Evolutionary conservation across 768 basidiomycete genomes (phyloP).

Genomic region (Tulasnella sp.): DNA sequence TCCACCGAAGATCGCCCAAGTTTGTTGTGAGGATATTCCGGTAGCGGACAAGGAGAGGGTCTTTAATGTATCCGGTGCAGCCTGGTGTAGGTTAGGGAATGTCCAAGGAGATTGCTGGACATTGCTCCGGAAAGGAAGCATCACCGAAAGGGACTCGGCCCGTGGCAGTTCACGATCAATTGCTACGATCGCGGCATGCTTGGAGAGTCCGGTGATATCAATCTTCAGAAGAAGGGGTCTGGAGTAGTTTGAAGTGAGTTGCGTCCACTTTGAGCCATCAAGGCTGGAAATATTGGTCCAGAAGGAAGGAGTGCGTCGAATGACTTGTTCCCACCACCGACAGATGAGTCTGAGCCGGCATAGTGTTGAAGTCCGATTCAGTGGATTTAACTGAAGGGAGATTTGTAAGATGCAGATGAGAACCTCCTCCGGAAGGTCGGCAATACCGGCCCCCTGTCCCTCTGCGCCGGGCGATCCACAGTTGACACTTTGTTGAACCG

Average conservation of each 20-base stretch:
- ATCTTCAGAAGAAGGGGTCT: background rate
- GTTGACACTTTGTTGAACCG: background rate
- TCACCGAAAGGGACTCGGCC: background rate
- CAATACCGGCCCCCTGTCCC: background rate
- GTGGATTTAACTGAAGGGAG: background rate
- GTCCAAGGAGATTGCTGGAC: background rate
- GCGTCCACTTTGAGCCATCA: background rate
- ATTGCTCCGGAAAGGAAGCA: background rate
- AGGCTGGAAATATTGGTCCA: background rate
- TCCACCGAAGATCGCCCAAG: background rate
- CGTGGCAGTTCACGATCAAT: background rate
- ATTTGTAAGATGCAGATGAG: background rate
- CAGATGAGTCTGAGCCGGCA: background rate
- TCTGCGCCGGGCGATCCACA: background rate
- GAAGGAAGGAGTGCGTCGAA: background rate
- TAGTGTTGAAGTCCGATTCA: background rate
- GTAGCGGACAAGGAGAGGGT: background rate
- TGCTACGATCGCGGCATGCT: background rate
- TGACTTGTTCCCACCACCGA: background rate
- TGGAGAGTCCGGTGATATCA: background rate
- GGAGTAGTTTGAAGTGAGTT: background rate
- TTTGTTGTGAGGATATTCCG: background rate
- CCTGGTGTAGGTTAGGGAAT: background rate
- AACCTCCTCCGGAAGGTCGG: background rate
- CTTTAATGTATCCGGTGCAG: background rate